A percentile compares a stretch with the other conserved stretches of the same genome.
Evolutionary conservation across 1,139 yeast genomes (phyloP).

Genomic region (Yamadazyma trypodendri): DNA sequence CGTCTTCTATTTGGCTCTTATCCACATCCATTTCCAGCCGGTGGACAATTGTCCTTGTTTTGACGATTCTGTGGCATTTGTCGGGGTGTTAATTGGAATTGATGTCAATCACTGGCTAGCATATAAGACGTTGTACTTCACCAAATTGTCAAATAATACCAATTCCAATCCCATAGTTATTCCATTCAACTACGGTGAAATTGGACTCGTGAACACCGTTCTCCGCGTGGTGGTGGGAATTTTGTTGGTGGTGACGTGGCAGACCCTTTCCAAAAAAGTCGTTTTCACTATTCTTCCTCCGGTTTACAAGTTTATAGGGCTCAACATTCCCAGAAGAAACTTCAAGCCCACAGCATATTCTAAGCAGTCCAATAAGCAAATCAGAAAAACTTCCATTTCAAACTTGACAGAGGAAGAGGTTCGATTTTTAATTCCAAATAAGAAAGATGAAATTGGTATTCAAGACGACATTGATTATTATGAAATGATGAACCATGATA

Average conservation of each 20-base stretch:
- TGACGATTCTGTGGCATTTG: constrained; percentile 91
- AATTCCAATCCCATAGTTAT: constrained; percentile 33
- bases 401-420: constrained; percentile 41
- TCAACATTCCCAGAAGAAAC: constrained; percentile 42
- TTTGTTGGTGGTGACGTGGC: constrained; percentile 64
- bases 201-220: constrained; percentile 42
- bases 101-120: constrained; percentile 56
- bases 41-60: constrained; percentile 95
- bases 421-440: constrained; percentile 30
- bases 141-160: constrained; percentile 15
- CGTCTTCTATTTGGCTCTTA: constrained; percentile 44
- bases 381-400: constrained; percentile 41
- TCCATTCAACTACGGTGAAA: constrained; percentile 34
- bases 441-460: constrained; percentile 38
- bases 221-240: constrained; percentile 60
- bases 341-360: constrained; percentile 42
- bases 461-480: constrained; percentile 43
- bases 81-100: constrained; percentile 83
- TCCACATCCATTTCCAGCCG: constrained; percentile 78
- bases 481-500: constrained; percentile 37
- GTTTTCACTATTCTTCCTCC: constrained; percentile 52
- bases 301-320: constrained; percentile 42
- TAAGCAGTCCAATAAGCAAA: constrained; percentile 31
- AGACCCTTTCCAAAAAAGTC: constrained; percentile 61
- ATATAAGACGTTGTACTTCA: constrained; percentile 25